Evolutionary conservation across 768 basidiomycete species (phyloP).

Genomic region (Boletales sp.): DNA sequence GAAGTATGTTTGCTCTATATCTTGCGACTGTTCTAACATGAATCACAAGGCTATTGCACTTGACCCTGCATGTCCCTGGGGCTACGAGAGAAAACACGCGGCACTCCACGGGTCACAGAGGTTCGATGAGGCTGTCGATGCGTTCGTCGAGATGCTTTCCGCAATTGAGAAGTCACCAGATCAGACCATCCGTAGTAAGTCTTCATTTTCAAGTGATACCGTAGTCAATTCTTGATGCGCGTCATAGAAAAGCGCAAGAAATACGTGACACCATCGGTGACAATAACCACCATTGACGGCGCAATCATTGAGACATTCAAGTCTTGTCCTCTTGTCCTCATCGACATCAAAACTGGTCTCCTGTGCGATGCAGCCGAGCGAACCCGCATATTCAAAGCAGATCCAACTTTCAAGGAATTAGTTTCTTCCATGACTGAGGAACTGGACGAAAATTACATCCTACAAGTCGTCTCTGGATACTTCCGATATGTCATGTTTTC

Average conservation of each 20-base stretch:
- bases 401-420: conserved; percentile 6
- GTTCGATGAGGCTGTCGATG: conserved; percentile 8
- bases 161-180: conserved; percentile 5
- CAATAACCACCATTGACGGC: not conserved
- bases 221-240: not conserved
- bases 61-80: conserved; percentile 6
- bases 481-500: conserved; percentile 15
- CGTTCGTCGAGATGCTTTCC: conserved; percentile 2
- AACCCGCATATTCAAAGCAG: conserved; percentile 5
- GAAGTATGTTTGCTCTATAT: conserved; percentile 2
- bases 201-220: not conserved
- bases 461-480: conserved; percentile 4
- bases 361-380: conserved; percentile 8
- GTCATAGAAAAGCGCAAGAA: not conserved
- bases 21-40: not conserved
- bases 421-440: conserved; percentile 9
- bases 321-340: conserved; percentile 6
- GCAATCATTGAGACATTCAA: conserved; percentile 4
- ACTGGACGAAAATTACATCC: conserved; percentile 5
- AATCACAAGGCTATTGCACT: conserved; percentile 2
- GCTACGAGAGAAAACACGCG: conserved; percentile 3
- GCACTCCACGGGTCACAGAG: conserved; percentile 5
- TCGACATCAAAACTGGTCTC: conserved; percentile 5
- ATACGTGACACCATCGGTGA: not conserved
- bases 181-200: conserved; percentile 1